phyloP scores from a whole-genome alignment of 305 asterid species.

The Withania somnifera region DNA sequence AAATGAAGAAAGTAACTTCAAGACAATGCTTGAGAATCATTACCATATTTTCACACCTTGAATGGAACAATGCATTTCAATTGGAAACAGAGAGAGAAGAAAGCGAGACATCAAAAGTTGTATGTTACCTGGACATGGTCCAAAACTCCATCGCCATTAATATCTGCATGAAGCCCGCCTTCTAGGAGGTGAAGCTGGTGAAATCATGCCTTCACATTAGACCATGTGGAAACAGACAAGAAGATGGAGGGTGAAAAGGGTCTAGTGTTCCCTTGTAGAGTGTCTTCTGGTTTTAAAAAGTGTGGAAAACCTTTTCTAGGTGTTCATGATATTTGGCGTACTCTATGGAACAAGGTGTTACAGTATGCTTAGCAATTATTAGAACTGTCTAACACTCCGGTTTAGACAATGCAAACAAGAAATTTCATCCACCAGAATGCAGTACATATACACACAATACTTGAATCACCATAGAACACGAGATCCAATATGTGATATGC shows the following conservation, averaged over 20 bases:
- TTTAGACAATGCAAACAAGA: not conserved
- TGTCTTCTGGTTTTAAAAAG: not conserved
- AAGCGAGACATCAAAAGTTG: not conserved
- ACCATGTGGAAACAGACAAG: not conserved
- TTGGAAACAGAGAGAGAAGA: not conserved
- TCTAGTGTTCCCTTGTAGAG: not conserved
- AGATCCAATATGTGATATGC: not conserved
- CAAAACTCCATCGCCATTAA: constrained; percentile 93
- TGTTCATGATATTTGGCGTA: not conserved
- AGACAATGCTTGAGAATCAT: not conserved
- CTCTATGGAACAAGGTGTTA: not conserved
- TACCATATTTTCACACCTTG: not conserved
- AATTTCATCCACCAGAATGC: not conserved
- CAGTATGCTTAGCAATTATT: not conserved
- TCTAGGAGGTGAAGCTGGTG: constrained; percentile 95
- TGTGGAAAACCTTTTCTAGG: not conserved
- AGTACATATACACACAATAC: not conserved
- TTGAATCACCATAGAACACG: not conserved
- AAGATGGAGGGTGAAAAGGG: not conserved
- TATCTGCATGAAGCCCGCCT: constrained; percentile 98
- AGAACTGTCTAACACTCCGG: too few relatives aligned
- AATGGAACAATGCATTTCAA: not conserved
- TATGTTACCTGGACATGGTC: constrained; percentile 93
- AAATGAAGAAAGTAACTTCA: not conserved
- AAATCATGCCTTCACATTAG: constrained; percentile 9